Evolutionary conservation across 768 basidiomycete species (phyloP).

Genomic region (Boletus rubescentipes): DNA sequence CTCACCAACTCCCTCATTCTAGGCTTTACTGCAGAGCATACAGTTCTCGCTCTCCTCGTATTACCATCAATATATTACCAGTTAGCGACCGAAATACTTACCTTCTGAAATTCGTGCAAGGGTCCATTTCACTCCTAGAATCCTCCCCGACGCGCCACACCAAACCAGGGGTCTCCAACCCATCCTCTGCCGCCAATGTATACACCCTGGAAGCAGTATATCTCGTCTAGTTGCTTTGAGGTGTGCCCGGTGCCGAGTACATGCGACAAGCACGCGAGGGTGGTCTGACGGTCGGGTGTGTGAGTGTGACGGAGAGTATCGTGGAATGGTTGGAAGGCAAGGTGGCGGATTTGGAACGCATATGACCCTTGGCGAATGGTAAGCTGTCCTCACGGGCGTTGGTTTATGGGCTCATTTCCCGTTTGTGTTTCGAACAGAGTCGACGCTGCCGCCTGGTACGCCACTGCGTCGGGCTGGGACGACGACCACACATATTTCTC

Average conservation of each 20-base stretch:
- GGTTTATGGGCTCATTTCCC: no score
- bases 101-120: no score
- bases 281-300: constrained; percentile 70
- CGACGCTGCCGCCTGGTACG: background rate
- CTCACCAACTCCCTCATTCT: no score
- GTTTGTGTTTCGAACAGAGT: no score
- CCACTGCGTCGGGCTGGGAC: no score
- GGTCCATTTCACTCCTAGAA: constrained; percentile 69
- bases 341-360: constrained; percentile 24
- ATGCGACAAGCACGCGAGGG: constrained; percentile 79
- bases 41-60: no score
- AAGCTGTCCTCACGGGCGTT: no score
- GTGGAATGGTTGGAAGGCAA: constrained; percentile 81
- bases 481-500: no score
- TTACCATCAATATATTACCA: no score
- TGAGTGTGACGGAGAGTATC: constrained; percentile 80
- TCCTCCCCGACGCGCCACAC: constrained; percentile 74
- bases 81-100: no score
- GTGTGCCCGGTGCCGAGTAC: constrained; percentile 79
- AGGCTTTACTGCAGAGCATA: no score
- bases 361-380: constrained; percentile 25
- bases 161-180: constrained; percentile 49
- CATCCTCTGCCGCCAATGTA: constrained; percentile 44
- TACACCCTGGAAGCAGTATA: constrained; percentile 80
- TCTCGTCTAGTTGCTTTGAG: constrained; percentile 76